Evolutionary conservation across 192 early-diverging fungal species (phyloP).

Genomic region (Thamnidium elegans): DNA sequence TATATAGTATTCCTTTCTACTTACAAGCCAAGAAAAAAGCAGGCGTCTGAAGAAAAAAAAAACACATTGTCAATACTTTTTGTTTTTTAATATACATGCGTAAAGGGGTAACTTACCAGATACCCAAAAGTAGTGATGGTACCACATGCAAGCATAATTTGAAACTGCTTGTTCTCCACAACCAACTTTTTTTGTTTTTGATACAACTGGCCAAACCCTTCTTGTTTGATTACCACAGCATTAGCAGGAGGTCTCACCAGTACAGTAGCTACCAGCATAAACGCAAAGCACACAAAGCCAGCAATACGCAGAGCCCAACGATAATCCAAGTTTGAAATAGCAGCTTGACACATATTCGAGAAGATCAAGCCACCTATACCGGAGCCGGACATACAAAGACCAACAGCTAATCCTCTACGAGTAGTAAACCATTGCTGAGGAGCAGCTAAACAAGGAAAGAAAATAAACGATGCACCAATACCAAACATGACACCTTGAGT

Average conservation of each 20-base stretch:
- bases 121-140: conserved; percentile 30
- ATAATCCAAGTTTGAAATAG: conserved; percentile 7
- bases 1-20: too few relatives aligned
- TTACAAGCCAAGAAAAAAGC: neutral
- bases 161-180: neutral
- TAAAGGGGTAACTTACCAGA: conserved; percentile 8
- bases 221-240: neutral
- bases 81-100: too few relatives aligned
- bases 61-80: too few relatives aligned
- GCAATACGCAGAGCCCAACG: conserved; percentile 29
- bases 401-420: conserved; percentile 64
- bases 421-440: conserved; percentile 65
- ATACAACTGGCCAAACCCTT: conserved; percentile 7
- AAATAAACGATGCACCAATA: conserved; percentile 30
- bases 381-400: conserved; percentile 68
- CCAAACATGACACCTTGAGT: conserved; percentile 48
- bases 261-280: neutral
- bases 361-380: conserved; percentile 58
- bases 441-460: conserved; percentile 24
- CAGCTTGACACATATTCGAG: conserved; percentile 13
- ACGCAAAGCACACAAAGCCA: conserved; percentile 27
- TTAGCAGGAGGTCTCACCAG: conserved; percentile 15
- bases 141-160: conserved; percentile 10
- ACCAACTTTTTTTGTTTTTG: conserved; percentile 3
- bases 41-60: too few relatives aligned